These are phyloP conservation scores for Neurospora cerealis DNA, from an alignment of 495 filamentous ascomycete genomes.

Conservation along the genomic window DNA sequence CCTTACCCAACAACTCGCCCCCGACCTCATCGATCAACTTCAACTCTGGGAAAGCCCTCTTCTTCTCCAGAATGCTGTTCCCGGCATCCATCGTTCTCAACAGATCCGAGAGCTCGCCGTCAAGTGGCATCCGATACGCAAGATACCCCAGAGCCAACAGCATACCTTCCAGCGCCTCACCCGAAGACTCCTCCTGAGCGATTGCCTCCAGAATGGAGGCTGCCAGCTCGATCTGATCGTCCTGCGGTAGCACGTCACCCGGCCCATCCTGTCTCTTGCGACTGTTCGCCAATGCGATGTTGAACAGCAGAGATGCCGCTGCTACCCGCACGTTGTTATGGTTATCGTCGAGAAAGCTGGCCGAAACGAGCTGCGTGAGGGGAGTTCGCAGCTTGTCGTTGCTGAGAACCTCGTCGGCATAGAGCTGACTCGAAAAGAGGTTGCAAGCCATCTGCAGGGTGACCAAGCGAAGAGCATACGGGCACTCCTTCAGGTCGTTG, in stretches of 20 bases:
- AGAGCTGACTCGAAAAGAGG: constrained; percentile 52
- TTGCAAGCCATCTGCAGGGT: constrained; percentile 56
- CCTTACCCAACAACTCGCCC: constrained; percentile 29
- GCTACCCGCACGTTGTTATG: constrained; percentile 56
- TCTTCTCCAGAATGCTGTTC: constrained; percentile 47
- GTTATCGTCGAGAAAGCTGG: constrained; percentile 43
- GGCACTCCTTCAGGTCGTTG: constrained; percentile 39
- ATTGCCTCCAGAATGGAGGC: constrained; percentile 72
- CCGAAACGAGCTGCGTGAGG: constrained; percentile 38
- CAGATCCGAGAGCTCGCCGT: constrained; percentile 66
- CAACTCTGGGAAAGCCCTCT: constrained; percentile 41
- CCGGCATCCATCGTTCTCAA: constrained; percentile 60
- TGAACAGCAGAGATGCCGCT: constrained; percentile 74
- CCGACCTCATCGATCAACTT: constrained; percentile 52
- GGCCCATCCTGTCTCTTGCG: constrained; percentile 47
- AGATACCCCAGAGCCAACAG: constrained; percentile 63
- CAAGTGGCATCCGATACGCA: constrained; percentile 55
- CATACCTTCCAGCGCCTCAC: constrained; percentile 62
- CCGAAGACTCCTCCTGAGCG: constrained; percentile 51
- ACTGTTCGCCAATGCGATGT: constrained; percentile 63
- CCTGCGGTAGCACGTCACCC: constrained; percentile 52
- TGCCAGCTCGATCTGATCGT: constrained; percentile 65
- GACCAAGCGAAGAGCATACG: constrained; percentile 76
- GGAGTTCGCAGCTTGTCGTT: constrained; percentile 26
- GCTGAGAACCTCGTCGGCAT: constrained; percentile 33